Base-by-base conservation (phyloP, 2,329 filamentous ascomycete genomes). In the Apiospora kogelbergensis region DNA sequence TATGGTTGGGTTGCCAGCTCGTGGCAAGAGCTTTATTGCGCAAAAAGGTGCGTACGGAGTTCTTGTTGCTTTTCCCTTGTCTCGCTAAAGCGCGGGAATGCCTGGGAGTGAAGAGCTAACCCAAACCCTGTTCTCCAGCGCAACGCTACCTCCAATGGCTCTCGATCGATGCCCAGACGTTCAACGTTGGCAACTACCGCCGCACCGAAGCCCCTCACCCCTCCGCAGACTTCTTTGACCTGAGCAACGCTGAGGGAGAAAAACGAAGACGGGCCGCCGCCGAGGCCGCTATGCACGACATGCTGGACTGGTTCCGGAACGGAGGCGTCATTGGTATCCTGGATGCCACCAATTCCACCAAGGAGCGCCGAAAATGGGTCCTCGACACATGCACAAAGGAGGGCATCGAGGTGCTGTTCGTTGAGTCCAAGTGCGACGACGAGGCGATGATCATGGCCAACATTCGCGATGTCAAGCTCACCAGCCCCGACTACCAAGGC, bases 381-480 rank as follows among this genome's bases (percentile, higher is more conserved):
- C 86, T 93, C 74, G 91, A 98, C 71, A 87, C 88, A 64, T 96
- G 95, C 79, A 84, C 87, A 9, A 85, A 87, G 15, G 90, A 95
- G 73, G 90, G 90, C 68, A 91, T 98, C 70, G 94, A 98, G 78
- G 95, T 97, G 11, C 84, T 99, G 64, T 99, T 97, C 75, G 96
- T 99, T 64, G 96, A 99, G 84, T 97, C 93, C 74, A 97, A 96
- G 79, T 99, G 96, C 80, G 95, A 99, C 78, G 91, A 98, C 74
- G 95, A 98, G 79, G 92, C 95, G 60, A 84, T 98, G 73, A 97
- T 99, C 83, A 97, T 98, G 94, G 93, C 91, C 84, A 99, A 99
- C 80, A 98, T 99, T 73, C 90, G 95, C 73, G 95, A 98, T 78
- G 96, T 99, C 77, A 99, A 99, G 86, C 95, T 94, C 1, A 97